Evolutionary conservation across 371 early-diverging fungal genomes (phyloP).

Genomic region (Actinomortierella ambigua): DNA sequence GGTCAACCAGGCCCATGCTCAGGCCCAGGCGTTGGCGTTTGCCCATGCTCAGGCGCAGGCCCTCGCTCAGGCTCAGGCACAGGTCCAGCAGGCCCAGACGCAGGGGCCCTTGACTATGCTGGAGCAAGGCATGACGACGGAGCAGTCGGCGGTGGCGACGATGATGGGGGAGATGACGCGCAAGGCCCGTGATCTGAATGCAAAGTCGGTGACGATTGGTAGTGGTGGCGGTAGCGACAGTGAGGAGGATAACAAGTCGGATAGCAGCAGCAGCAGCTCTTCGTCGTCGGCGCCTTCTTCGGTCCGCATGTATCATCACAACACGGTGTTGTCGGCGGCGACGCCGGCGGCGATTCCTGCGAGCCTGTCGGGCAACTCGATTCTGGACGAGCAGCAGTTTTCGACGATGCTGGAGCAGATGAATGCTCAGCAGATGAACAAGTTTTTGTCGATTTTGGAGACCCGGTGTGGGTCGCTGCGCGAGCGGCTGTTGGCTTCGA

Average conservation of each 20-base stretch:
- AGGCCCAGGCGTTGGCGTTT: slow-evolving; percentile 36
- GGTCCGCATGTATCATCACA: not conserved
- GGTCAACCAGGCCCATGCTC: slow-evolving; percentile 41
- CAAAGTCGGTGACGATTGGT: not conserved
- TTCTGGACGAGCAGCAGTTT: slow-evolving; percentile 51
- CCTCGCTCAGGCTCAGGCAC: slow-evolving; percentile 27
- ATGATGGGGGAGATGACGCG: slow-evolving; percentile 27
- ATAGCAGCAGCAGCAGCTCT: slow-evolving; percentile 12
- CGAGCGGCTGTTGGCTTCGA: slow-evolving; percentile 30
- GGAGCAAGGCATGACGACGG: not conserved
- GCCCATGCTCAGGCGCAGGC: slow-evolving; percentile 42
- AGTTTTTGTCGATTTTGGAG: slow-evolving; percentile 55
- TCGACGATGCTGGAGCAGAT: slow-evolving; percentile 52
- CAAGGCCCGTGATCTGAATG: slow-evolving; percentile 18
- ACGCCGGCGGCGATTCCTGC: not conserved
- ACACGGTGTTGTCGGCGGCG: not conserved
- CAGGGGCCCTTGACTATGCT: slow-evolving; percentile 8
- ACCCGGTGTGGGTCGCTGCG: slow-evolving; percentile 45
- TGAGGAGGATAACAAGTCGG: slow-evolving; percentile 20
- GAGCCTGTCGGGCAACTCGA: slow-evolving; percentile 27
- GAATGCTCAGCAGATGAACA: slow-evolving; percentile 58
- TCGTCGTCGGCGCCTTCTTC: slow-evolving; percentile 6
- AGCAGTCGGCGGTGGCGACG: slow-evolving; percentile 17
- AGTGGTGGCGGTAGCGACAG: slow-evolving; percentile 32
- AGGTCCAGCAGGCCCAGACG: not conserved